phyloP scores from a whole-genome alignment of 805 yeast species.

The Wickerhamomyces silvicola region DNA sequence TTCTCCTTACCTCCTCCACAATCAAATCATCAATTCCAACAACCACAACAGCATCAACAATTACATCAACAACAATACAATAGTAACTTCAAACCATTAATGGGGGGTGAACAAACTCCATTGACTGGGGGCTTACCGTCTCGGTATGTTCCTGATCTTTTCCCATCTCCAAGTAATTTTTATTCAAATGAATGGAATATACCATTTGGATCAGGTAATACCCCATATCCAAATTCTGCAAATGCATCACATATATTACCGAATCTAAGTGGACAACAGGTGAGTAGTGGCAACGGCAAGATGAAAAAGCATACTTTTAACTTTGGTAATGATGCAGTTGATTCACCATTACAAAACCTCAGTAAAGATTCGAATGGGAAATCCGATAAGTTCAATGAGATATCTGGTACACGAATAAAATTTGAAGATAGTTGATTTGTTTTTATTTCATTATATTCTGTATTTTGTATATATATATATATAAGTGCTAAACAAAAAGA shows the following conservation, averaged over 20 bases:
- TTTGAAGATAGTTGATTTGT: neutral
- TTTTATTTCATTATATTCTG: too few relatives aligned
- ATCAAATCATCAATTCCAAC: slow-evolving; percentile 23
- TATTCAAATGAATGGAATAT: slow-evolving; percentile 57
- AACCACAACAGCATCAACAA: slow-evolving; percentile 2
- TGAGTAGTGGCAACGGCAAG: too few relatives aligned
- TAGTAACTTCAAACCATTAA: slow-evolving; percentile 18
- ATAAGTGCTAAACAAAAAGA: too few relatives aligned
- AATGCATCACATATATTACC: slow-evolving; percentile 15
- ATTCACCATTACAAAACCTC: slow-evolving; percentile 3
- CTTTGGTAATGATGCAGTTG: neutral
- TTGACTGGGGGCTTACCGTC: slow-evolving; percentile 64
- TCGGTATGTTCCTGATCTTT: slow-evolving; percentile 61
- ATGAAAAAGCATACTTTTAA: slow-evolving; percentile 5
- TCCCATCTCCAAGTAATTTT: slow-evolving; percentile 77
- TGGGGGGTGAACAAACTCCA: slow-evolving; percentile 60
- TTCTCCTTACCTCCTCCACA: slow-evolving; percentile 29
- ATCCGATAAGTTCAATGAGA: neutral
- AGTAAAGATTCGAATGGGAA: slow-evolving; percentile 1
- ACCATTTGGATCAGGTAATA: slow-evolving; percentile 35
- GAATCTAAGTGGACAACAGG: slow-evolving; percentile 3
- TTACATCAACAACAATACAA: slow-evolving; percentile 3
- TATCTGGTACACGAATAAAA: neutral
- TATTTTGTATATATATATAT: too few relatives aligned
- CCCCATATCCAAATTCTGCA: slow-evolving; percentile 31